Conservation (phyloP, 1,139 yeast genomes). For the Magnusiomyces tetraspermus region DNA sequence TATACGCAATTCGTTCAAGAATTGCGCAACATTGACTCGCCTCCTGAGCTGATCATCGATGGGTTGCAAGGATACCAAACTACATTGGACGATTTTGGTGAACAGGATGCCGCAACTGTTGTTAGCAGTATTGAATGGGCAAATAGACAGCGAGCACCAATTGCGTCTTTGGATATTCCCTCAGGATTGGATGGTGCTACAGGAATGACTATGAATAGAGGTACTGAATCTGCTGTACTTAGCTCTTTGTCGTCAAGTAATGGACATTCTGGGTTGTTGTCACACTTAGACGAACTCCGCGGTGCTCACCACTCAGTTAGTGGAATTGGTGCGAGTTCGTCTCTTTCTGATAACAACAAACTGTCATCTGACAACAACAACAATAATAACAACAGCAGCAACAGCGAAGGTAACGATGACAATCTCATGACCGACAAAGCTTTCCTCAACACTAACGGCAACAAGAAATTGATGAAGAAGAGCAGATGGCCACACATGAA, state of each 20-base stretch:
- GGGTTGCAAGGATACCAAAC: conserved; percentile 78
- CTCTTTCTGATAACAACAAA: no score
- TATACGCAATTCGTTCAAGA: conserved; percentile 32
- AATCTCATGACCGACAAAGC: no score
- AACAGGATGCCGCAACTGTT: conserved; percentile 42
- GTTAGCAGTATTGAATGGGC: conserved; percentile 56
- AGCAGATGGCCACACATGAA: conserved; percentile 19
- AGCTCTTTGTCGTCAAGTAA: neutral
- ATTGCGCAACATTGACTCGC: conserved; percentile 48
- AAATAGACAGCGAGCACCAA: conserved; percentile 43
- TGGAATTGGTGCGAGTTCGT: no score
- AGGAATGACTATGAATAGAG: conserved; percentile 38
- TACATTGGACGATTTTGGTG: conserved; percentile 45
- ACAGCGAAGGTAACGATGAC: neutral
- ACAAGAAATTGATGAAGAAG: neutral
- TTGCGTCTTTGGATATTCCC: conserved; percentile 71
- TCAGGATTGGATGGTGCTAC: conserved; percentile 82
- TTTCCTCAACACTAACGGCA: neutral
- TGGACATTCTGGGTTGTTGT: neutral
- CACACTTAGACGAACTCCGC: neutral
- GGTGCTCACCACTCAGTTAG: neutral
- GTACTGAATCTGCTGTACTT: conserved; percentile 1
- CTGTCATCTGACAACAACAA: no score
- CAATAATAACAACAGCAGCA: no score
- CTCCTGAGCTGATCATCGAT: conserved; percentile 69